Evolutionary conservation across 495 filamentous ascomycete genomes (phyloP).

Genomic region (Penicillium ochrochloron): DNA sequence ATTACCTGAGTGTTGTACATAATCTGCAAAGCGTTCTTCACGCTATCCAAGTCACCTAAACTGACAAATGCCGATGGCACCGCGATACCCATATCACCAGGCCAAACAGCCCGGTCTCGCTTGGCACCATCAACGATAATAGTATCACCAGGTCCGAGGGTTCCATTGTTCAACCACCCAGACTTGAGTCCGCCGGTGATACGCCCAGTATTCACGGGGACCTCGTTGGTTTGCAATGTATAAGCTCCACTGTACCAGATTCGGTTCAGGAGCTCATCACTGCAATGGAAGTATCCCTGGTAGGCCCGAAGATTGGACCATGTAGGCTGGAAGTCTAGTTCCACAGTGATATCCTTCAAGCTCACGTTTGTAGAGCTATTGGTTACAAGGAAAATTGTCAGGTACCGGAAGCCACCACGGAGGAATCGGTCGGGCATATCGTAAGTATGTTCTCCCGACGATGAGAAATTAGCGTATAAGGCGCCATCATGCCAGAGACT

Average conservation of each 20-base stretch:
- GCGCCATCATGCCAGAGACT: conserved; percentile 59
- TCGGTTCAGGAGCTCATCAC: conserved; percentile 62
- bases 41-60: conserved; percentile 62
- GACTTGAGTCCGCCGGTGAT: conserved; percentile 51
- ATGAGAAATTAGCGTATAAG: conserved; percentile 55
- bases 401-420: conserved; percentile 65
- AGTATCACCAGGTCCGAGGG: conserved; percentile 56
- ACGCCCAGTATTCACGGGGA: conserved; percentile 58
- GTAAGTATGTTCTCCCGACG: conserved; percentile 48
- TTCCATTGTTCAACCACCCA: conserved; percentile 62
- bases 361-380: conserved; percentile 39
- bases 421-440: conserved; percentile 57
- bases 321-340: conserved; percentile 64
- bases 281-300: conserved; percentile 66
- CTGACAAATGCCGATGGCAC: conserved; percentile 61
- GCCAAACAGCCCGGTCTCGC: conserved; percentile 62
- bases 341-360: conserved; percentile 49
- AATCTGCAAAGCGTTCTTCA: conserved; percentile 63
- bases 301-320: conserved; percentile 67
- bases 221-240: conserved; percentile 63
- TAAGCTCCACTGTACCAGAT: conserved; percentile 71
- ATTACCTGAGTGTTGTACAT: conserved; percentile 63
- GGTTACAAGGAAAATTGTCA: conserved; percentile 58
- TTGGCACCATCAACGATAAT: conserved; percentile 64
- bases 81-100: conserved; percentile 66